Evolutionary conservation across 768 basidiomycete genomes (phyloP).

Genomic region (Psilocybe subaeruginosa): DNA sequence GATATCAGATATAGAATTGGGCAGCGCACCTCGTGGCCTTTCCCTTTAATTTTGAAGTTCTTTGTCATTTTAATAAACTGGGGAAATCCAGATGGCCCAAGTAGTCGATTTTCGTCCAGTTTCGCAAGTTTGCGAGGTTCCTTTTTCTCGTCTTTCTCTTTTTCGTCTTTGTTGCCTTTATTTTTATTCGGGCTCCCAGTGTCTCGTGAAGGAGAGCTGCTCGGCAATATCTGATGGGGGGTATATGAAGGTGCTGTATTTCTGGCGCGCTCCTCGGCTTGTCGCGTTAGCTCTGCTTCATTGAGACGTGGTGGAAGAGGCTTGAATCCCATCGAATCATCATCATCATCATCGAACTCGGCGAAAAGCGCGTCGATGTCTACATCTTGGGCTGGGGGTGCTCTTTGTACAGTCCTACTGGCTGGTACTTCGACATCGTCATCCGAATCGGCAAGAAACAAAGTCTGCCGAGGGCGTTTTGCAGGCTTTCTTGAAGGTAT

Average conservation of each 20-base stretch:
- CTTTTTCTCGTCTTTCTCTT: constrained; percentile 40
- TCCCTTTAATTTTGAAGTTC: constrained; percentile 81
- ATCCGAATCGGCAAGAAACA: constrained; percentile 67
- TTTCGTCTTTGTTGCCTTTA: constrained; percentile 23
- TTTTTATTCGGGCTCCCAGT: constrained; percentile 21
- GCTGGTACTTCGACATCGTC: constrained; percentile 45
- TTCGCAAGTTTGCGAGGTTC: constrained; percentile 55
- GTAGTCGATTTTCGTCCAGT: constrained; percentile 76
- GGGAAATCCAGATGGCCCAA: constrained; percentile 79
- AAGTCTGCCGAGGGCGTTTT: constrained; percentile 37
- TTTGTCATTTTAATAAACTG: constrained; percentile 76
- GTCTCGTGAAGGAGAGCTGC: constrained; percentile 52
- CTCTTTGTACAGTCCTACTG: constrained; percentile 23
- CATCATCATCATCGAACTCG: constrained; percentile 38
- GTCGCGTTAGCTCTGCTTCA: constrained; percentile 51
- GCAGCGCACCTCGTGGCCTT: constrained; percentile 82
- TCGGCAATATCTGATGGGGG: constrained; percentile 49
- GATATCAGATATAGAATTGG: not conserved
- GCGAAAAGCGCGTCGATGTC: constrained; percentile 49
- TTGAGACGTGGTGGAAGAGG: constrained; percentile 56
- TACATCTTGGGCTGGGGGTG: constrained; percentile 52
- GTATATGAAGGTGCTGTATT: constrained; percentile 34
- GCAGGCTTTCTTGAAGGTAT: constrained; percentile 29
- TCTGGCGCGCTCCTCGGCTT: constrained; percentile 53
- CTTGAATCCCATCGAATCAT: constrained; percentile 39